Base-by-base conservation (phyloP, 345 rosid species). In the Turnera subulata region DNA sequence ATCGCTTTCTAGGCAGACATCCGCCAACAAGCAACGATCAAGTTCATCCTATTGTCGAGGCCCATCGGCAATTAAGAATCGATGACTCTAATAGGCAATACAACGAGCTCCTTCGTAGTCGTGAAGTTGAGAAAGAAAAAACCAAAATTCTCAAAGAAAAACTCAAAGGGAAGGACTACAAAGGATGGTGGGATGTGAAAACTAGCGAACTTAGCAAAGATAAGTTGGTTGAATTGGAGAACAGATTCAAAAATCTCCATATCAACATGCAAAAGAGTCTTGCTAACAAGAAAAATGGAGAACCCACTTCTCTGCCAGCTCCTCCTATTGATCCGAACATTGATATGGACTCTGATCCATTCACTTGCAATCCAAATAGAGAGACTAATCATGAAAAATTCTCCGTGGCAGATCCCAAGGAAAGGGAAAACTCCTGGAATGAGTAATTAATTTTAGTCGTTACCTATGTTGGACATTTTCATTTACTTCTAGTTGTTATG, bases 41-140 rank as follows among this genome's bases (percentile, higher is more conserved):
- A 5, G 50, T 65, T 0, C 38, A 13, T 11, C 55, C 73, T 11
- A 64, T 77, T 1, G 61, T 75, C 0, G 82, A 73, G 73, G 82
- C 73, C 37, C 72, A 58, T 38, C 46, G 69, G 10, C 58, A 32
- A 22, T 16, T 11, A 17, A 62, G 22, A 52, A 66, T 71, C 16
- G 10, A 66, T 19, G 52, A 71, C 7, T 58, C 66, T 22, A 68
- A 35, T 40, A 46, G 33, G 40, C 40, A 50, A 1, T 25, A 53
- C 13, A 58, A 57, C 22, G 69, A 68, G 2, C 21, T 63, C 1
- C 1, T 13, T 2, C n/a, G 13, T 7, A 32, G 56, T 22, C 16
- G 75, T 11, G 79, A 69, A 0, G 61, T 38, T 0, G 70, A 50
- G 18, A 69, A 59, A 18, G 61, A 65, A 45, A 19, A 52, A 4